Evolutionary conservation across 1,284 basidiomycete species (phyloP).

Genomic region (Ustilago crameri): DNA sequence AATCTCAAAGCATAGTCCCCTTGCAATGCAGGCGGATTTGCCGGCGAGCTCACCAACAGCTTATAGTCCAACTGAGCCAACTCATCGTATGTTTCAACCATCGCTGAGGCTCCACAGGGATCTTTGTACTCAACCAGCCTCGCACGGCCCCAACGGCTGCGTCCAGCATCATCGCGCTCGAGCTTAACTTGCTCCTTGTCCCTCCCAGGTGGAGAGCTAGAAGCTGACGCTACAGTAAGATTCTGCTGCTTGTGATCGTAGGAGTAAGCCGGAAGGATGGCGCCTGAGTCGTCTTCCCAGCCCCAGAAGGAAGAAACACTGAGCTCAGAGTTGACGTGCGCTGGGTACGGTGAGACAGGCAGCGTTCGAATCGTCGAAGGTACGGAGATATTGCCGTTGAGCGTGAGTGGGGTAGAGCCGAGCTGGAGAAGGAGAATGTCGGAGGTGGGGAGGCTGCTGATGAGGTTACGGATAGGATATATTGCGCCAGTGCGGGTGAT

Average conservation of each 20-base stretch:
- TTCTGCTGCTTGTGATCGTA: constrained; percentile 25
- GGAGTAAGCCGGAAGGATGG: constrained; percentile 46
- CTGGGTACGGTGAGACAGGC: constrained; percentile 78
- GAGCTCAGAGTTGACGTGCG: constrained; percentile 72
- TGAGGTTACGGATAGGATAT: constrained; percentile 72
- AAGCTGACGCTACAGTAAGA: not conserved
- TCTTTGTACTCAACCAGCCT: constrained; percentile 64
- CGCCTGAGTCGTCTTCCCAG: constrained; percentile 64
- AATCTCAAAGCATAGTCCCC: constrained; percentile 28
- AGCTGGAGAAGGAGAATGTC: constrained; percentile 72
- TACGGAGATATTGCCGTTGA: constrained; percentile 13
- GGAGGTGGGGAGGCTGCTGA: constrained; percentile 74
- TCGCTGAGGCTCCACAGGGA: constrained; percentile 51
- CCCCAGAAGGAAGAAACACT: constrained; percentile 74
- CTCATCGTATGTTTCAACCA: constrained; percentile 76
- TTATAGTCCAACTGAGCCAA: constrained; percentile 73
- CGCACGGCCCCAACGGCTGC: constrained; percentile 62
- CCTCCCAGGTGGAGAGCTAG: constrained; percentile 32
- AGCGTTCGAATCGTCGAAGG: constrained; percentile 70
- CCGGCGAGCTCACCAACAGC: constrained; percentile 44
- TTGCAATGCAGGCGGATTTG: constrained; percentile 53
- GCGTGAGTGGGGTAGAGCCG: constrained; percentile 38
- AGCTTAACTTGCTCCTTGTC: constrained; percentile 44
- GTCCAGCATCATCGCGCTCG: constrained; percentile 50
- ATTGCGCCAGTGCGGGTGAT: constrained; percentile 68